Evolutionary conservation across 257 asterid genomes (phyloP).

Genomic region (Mentha longifolia): DNA sequence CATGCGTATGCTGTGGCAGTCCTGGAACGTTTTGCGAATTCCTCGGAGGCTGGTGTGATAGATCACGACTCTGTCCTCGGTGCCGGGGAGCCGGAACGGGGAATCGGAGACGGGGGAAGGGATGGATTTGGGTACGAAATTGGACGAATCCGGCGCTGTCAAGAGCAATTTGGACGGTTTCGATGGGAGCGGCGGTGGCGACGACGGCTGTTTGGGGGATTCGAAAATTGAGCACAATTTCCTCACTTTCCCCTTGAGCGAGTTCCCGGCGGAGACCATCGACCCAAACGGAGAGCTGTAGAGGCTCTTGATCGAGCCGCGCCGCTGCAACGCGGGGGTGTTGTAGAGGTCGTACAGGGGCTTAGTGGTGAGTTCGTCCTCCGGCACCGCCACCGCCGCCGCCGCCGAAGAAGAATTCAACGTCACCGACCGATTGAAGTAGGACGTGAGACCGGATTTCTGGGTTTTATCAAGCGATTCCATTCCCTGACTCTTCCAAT

Average conservation of each 20-base stretch:
- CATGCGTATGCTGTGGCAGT: constrained; percentile 76
- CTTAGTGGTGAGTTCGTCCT: constrained; percentile 42
- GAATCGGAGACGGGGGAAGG: constrained; percentile 42
- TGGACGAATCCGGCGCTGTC: constrained; percentile 33
- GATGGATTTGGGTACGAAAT: constrained; percentile 29
- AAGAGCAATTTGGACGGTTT: constrained; percentile 40
- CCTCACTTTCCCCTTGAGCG: constrained; percentile 76
- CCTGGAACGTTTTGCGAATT: constrained; percentile 73
- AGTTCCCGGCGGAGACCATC: constrained; percentile 64
- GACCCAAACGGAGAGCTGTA: constrained; percentile 65
- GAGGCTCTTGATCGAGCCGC: constrained; percentile 60
- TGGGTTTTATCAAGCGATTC: constrained; percentile 28
- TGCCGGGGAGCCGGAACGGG: constrained; percentile 67
- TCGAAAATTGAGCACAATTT: constrained; percentile 76
- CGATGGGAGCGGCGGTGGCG: constrained; percentile 22
- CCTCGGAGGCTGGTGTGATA: constrained; percentile 94
- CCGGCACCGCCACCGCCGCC: neutral
- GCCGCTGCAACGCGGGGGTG: constrained; percentile 55
- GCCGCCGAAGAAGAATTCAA: constrained; percentile 38
- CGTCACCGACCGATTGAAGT: constrained; percentile 69
- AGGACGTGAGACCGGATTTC: constrained; percentile 31
- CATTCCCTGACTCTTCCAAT: constrained; percentile 37
- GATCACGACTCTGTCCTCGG: constrained; percentile 89
- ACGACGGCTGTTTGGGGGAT: constrained; percentile 45
- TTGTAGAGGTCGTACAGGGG: constrained; percentile 48